Conservation (phyloP, 768 basidiomycete species). For the Lentinula guzmanii region DNA sequence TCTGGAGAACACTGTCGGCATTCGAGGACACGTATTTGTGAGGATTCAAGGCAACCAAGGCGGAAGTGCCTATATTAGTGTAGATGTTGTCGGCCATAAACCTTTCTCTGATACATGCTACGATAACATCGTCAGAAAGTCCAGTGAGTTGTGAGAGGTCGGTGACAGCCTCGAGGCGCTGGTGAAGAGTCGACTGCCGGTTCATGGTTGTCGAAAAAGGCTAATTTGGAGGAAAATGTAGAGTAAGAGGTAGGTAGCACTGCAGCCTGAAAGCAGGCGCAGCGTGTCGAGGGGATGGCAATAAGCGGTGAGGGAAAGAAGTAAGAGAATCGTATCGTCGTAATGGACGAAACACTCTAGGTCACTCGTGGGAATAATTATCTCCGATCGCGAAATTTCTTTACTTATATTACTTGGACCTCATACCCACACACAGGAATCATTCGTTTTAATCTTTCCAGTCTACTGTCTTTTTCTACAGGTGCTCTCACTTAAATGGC, state of each 20-base stretch:
- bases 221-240: background rate
- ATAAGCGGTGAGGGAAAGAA: background rate
- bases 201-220: constrained; percentile 21
- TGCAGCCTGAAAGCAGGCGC: constrained; percentile 7
- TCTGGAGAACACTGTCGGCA: constrained; percentile 76
- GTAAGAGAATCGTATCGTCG: background rate
- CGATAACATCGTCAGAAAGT: constrained; percentile 78
- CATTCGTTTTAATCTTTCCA: too few species aligned
- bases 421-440: background rate
- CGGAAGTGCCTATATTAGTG: constrained; percentile 64
- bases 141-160: constrained; percentile 66
- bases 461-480: too few species aligned
- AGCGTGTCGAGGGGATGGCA: background rate
- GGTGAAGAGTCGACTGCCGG: constrained; percentile 33
- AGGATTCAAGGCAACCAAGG: constrained; percentile 85
- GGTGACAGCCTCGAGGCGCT: constrained; percentile 64
- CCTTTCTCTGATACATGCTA: constrained; percentile 78
- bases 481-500: too few species aligned
- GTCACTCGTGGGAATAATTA: background rate
- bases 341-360: background rate
- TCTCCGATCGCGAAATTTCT: background rate
- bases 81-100: constrained; percentile 84
- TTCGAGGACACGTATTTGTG: constrained; percentile 85
- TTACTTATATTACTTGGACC: background rate
- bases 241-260: background rate